Evolutionary conservation across 2,329 filamentous ascomycete species (phyloP).

Genomic region (Parastagonospora nodorum): DNA sequence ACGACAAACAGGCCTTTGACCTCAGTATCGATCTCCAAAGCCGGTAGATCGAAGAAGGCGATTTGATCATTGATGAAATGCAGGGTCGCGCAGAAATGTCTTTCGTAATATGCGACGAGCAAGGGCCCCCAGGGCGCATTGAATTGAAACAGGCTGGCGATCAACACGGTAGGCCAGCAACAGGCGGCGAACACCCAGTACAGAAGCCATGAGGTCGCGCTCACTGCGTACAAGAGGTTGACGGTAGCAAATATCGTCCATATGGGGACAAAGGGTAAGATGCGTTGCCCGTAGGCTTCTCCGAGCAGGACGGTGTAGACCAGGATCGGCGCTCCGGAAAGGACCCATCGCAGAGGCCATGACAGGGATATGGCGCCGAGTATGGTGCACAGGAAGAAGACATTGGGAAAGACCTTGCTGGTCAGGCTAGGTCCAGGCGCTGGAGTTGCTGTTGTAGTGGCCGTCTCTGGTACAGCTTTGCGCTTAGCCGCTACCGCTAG

Average conservation of each 20-base stretch:
- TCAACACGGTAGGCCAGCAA: conserved; percentile 51
- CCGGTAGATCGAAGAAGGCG: conserved; percentile 56
- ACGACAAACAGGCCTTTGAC: conserved; percentile 59
- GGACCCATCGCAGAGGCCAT: conserved; percentile 43
- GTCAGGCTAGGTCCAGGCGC: conserved; percentile 15
- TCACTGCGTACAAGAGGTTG: conserved; percentile 54
- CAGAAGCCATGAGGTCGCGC: conserved; percentile 59
- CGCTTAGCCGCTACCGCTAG: conserved; percentile 11
- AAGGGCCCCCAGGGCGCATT: conserved; percentile 42
- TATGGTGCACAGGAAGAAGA: conserved; percentile 14
- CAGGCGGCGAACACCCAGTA: conserved; percentile 49
- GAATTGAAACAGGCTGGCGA: conserved; percentile 56
- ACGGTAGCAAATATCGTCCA: conserved; percentile 55
- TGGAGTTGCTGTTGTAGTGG: conserved; percentile 2
- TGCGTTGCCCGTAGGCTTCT: conserved; percentile 43
- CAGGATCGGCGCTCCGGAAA: conserved; percentile 50
- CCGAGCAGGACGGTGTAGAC: conserved; percentile 45
- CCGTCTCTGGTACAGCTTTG: conserved; percentile 14
- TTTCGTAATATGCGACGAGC: conserved; percentile 44
- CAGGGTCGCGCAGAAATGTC: conserved; percentile 47
- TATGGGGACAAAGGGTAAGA: conserved; percentile 52
- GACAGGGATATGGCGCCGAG: conserved; percentile 14
- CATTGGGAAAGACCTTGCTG: conserved; percentile 16
- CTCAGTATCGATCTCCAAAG: conserved; percentile 60
- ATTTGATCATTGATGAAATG: conserved; percentile 60